Conservation (phyloP, 2,329 filamentous ascomycete species). For the Aspergillus glaucus region DNA sequence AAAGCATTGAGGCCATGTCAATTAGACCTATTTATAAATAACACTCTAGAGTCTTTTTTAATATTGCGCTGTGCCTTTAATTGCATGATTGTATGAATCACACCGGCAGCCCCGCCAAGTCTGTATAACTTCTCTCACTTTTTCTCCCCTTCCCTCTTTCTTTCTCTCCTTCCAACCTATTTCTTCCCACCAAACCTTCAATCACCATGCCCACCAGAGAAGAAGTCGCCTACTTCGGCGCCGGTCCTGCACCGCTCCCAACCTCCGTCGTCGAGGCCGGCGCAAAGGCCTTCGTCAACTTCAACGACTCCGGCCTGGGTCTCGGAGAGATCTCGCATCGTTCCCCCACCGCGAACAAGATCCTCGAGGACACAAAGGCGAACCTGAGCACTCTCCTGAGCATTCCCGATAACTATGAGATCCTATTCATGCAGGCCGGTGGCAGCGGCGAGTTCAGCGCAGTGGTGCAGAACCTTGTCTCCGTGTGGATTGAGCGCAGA, state of each 20-base stretch:
- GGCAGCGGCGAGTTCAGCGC: constrained; percentile 82
- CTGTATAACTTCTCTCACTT: not conserved
- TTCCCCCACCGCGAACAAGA: constrained; percentile 67
- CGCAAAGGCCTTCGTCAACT: constrained; percentile 73
- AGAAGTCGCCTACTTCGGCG: constrained; percentile 80
- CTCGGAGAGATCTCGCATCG: constrained; percentile 89
- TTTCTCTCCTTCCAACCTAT: not conserved
- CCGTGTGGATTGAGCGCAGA: constrained; percentile 70
- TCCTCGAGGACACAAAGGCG: constrained; percentile 72
- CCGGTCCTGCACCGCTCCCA: constrained; percentile 80
- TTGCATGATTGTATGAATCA: no score
- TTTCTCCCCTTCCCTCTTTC: not conserved
- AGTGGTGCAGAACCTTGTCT: constrained; percentile 75
- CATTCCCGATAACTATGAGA: constrained; percentile 78
- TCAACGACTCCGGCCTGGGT: constrained; percentile 71
- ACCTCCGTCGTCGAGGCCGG: constrained; percentile 73
- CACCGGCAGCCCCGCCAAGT: no score
- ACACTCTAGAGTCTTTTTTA: no score
- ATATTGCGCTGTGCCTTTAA: no score
- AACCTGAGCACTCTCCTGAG: constrained; percentile 68
- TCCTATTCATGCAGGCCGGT: constrained; percentile 68
- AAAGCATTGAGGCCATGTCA: no score
- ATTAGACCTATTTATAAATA: no score
- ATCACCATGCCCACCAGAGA: constrained; percentile 59
- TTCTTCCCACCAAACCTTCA: no score